Percentiles rank a stretch among this genome's conserved stretches.
Conservation (phyloP, 805 yeast genomes). For the Lachancea kluyveri region DNA sequence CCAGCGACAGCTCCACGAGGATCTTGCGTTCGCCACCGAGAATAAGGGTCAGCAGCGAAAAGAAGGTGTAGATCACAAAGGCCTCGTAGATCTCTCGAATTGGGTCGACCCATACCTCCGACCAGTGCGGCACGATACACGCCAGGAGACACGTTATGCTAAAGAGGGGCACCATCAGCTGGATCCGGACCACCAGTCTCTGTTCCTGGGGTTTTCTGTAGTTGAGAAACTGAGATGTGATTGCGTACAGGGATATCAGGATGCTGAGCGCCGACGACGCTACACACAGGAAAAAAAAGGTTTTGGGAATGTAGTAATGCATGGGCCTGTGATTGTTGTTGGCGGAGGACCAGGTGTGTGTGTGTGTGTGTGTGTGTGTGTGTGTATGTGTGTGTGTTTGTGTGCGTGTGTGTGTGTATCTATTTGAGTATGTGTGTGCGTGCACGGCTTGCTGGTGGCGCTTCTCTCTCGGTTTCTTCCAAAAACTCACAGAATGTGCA, state of each 20-base stretch:
- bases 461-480: no score
- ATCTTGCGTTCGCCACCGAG: slow-evolving; percentile 91
- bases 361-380: background rate
- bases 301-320: slow-evolving; percentile 16
- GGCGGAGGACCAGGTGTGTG: background rate
- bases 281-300: slow-evolving; percentile 23
- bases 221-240: slow-evolving; percentile 52
- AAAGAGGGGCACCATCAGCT: slow-evolving; percentile 74
- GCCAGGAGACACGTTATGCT: slow-evolving; percentile 63
- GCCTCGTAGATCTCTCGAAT: slow-evolving; percentile 90
- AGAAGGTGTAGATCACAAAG: slow-evolving; percentile 90
- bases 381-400: background rate
- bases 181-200: slow-evolving; percentile 75
- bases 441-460: no score
- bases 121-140: slow-evolving; percentile 38
- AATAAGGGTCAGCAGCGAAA: slow-evolving; percentile 70
- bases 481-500: no score
- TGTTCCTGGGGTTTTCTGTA: slow-evolving; percentile 89
- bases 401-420: no score
- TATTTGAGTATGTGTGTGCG: no score
- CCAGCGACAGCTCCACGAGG: slow-evolving; percentile 56
- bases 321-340: slow-evolving; percentile 2
- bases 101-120: slow-evolving; percentile 56
- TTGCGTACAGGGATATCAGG: slow-evolving; percentile 39
- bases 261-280: slow-evolving; percentile 28